Percentiles rank a stretch among this genome's conserved stretches.
Conservation (phyloP, 768 basidiomycete species). For the Mycena latifolia region DNA sequence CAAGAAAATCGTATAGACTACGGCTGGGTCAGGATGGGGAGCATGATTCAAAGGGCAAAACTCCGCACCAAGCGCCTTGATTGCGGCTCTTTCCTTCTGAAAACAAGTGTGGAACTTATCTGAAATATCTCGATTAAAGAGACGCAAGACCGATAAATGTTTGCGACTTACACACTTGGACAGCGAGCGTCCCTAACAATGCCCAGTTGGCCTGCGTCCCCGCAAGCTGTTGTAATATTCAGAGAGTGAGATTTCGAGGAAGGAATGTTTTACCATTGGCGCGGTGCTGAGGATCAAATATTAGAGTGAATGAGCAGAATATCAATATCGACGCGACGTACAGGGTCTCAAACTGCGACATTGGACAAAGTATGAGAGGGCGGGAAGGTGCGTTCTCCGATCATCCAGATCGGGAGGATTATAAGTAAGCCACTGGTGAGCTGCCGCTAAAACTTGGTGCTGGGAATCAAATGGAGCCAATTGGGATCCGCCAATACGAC, state of each 20-base stretch:
- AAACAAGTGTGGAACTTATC: constrained; percentile 20
- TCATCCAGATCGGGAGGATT: too few relatives aligned
- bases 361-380: too few relatives aligned
- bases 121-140: background rate
- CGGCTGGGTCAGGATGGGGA: background rate
- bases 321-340: too few relatives aligned
- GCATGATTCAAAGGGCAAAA: background rate
- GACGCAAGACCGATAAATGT: background rate
- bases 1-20: constrained; percentile 29
- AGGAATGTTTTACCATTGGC: too few relatives aligned
- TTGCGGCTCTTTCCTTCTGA: constrained; percentile 9
- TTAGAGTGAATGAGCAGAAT: too few relatives aligned
- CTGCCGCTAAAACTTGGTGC: too few relatives aligned
- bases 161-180: constrained; percentile 16
- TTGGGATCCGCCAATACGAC: too few relatives aligned
- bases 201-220: constrained; percentile 21
- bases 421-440: too few relatives aligned
- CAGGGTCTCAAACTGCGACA: too few relatives aligned
- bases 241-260: background rate
- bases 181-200: constrained; percentile 10
- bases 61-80: constrained; percentile 18
- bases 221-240: background rate
- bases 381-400: too few relatives aligned
- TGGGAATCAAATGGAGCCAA: too few relatives aligned
- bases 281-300: too few relatives aligned